A percentile compares a stretch with the other conserved stretches of the same genome.
Evolutionary conservation across 2,329 filamentous ascomycete species (phyloP).

Genomic region (Fusarium sambucinum): DNA sequence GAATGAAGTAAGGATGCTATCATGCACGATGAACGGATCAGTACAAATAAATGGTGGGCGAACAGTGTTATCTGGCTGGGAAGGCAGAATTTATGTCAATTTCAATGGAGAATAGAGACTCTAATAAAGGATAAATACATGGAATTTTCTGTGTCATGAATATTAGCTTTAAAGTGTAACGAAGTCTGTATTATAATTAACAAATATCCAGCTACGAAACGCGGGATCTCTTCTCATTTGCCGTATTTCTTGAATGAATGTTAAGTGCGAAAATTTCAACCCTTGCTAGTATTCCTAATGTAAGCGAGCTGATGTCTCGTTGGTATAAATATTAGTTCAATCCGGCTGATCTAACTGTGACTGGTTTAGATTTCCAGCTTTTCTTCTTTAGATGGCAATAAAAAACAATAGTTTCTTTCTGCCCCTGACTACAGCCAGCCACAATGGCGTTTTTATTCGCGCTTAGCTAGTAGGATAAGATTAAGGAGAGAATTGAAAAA

Average conservation of each 20-base stretch:
- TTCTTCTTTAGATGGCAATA: neutral
- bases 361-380: neutral
- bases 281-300: neutral
- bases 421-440: slow-evolving; percentile 14
- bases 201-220: too few relatives aligned
- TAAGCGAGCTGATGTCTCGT: neutral
- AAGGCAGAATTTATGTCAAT: slow-evolving; percentile 40
- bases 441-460: neutral
- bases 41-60: slow-evolving; percentile 5
- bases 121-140: too few relatives aligned
- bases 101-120: slow-evolving; percentile 10
- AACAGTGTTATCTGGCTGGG: slow-evolving; percentile 28
- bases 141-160: too few relatives aligned
- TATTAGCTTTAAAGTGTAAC: too few relatives aligned
- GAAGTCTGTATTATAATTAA: too few relatives aligned
- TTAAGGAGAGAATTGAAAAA: neutral
- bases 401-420: slow-evolving; percentile 3
- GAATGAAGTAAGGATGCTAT: slow-evolving; percentile 42
- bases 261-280: too few relatives aligned
- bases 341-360: neutral
- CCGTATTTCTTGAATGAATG: too few relatives aligned
- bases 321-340: neutral
- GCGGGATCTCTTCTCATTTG: too few relatives aligned
- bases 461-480: neutral
- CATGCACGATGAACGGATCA: slow-evolving; percentile 38